These are phyloP conservation scores for Colletotrichum paranaense DNA, from an alignment of 2,329 filamentous ascomycete species.

Conservation along the genomic window DNA sequence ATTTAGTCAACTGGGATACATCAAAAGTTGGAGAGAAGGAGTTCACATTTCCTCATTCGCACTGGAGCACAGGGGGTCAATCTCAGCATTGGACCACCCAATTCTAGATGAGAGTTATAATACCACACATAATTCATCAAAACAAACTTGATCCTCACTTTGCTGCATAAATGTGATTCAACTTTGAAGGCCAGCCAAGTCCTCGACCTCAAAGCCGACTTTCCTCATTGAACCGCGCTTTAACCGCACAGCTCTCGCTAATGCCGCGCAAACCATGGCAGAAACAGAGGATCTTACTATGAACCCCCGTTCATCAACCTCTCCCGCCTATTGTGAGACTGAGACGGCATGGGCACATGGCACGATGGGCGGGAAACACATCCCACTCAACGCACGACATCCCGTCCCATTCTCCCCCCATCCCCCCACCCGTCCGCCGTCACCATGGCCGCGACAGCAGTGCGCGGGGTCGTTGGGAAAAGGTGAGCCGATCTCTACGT, in stretches of 20 bases:
- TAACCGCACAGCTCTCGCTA: neutral
- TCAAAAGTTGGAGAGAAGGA: conserved; percentile 7
- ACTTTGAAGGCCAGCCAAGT: no score
- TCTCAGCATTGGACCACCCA: neutral
- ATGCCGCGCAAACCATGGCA: neutral
- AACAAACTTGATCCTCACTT: neutral
- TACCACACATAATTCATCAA: conserved; percentile 21
- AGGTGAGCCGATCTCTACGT: conserved; percentile 1
- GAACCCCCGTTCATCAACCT: neutral
- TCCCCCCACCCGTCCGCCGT: neutral
- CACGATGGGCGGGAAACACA: neutral
- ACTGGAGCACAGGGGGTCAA: neutral
- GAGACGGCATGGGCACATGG: conserved; percentile 1
- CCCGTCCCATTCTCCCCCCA: no score
- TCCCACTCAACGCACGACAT: neutral
- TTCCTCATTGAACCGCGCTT: no score
- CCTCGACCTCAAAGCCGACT: no score
- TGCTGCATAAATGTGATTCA: neutral
- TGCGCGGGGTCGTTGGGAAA: neutral
- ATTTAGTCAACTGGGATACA: neutral
- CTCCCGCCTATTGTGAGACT: neutral
- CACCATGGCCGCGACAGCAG: neutral
- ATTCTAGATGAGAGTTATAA: conserved; percentile 25
- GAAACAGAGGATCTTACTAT: neutral
- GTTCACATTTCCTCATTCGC: neutral